These are phyloP conservation scores for Pythium folliculosum DNA, from an alignment of 352 stramenopile species.

Conservation along the genomic window DNA sequence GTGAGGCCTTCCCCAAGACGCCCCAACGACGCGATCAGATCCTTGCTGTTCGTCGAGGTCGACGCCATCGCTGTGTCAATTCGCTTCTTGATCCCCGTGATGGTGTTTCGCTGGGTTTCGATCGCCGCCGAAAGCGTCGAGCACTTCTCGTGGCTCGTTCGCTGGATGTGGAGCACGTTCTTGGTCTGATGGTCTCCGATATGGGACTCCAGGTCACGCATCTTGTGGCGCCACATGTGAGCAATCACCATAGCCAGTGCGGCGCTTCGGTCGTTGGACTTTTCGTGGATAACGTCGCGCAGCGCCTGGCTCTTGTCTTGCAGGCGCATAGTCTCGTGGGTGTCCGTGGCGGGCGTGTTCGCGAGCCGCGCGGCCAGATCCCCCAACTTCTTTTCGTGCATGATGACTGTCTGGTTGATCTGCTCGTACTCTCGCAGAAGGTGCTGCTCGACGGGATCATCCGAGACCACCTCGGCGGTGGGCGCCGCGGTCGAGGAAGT, in stretches of 20 bases:
- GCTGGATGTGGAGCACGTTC: slow-evolving; percentile 14
- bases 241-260: slow-evolving; percentile 39
- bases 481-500: neutral
- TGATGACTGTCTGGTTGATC: slow-evolving; percentile 17
- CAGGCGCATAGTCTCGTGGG: slow-evolving; percentile 30
- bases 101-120: neutral
- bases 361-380: slow-evolving; percentile 33
- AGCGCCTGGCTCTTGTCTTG: slow-evolving; percentile 45
- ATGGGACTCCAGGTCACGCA: slow-evolving; percentile 1
- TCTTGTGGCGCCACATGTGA: slow-evolving; percentile 24
- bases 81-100: neutral
- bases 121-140: slow-evolving; percentile 5
- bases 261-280: slow-evolving; percentile 35
- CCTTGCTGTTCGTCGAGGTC: neutral
- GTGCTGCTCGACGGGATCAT: slow-evolving; percentile 24
- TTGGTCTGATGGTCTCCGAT: neutral
- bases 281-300: slow-evolving; percentile 31
- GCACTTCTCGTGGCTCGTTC: slow-evolving; percentile 22
- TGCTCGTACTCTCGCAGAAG: slow-evolving; percentile 15
- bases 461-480: neutral
- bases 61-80: neutral
- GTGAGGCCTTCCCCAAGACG: neutral
- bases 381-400: slow-evolving; percentile 41
- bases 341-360: slow-evolving; percentile 28
- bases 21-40: neutral